Evolutionary conservation across 2,329 filamentous ascomycete species (phyloP).

Genomic region (Fusarium citri): DNA sequence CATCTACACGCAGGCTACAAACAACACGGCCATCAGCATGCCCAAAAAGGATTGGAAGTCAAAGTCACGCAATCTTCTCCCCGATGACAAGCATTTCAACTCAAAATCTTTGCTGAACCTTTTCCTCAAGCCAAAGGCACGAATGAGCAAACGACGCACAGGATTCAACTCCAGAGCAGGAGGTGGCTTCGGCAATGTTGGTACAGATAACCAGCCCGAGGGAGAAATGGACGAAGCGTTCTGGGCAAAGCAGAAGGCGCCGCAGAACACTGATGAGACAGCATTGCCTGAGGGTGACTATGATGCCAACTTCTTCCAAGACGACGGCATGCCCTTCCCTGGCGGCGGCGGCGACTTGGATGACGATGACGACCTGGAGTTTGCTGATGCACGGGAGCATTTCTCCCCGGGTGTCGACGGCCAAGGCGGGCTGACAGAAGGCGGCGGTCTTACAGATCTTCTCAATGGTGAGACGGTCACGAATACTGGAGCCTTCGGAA

Average conservation of each 20-base stretch:
- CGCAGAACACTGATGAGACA: slow-evolving; percentile 63
- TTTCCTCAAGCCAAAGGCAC: slow-evolving; percentile 94
- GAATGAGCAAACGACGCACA: slow-evolving; percentile 75
- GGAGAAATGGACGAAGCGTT: slow-evolving; percentile 95
- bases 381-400: slow-evolving; percentile 83
- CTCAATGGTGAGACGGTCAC: slow-evolving; percentile 64
- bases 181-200: slow-evolving; percentile 56
- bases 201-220: slow-evolving; percentile 66
- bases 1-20: slow-evolving; percentile 84
- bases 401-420: slow-evolving; percentile 75
- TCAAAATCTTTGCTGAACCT: slow-evolving; percentile 88
- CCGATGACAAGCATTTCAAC: slow-evolving; percentile 98
- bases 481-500: slow-evolving; percentile 68
- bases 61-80: slow-evolving; percentile 90
- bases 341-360: slow-evolving; percentile 69
- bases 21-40: slow-evolving; percentile 83
- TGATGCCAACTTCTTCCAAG: slow-evolving; percentile 97
- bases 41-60: slow-evolving; percentile 97
- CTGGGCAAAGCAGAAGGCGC: slow-evolving; percentile 82
- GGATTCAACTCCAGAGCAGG: slow-evolving; percentile 59
- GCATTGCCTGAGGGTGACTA: slow-evolving; percentile 79
- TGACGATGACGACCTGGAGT: slow-evolving; percentile 76
- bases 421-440: slow-evolving; percentile 59
- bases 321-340: slow-evolving; percentile 79
- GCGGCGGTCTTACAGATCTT: slow-evolving; percentile 62